These are phyloP conservation scores for Elsinoe arachidis DNA, from an alignment of 2,329 filamentous ascomycete genomes.

Conservation along the genomic window DNA sequence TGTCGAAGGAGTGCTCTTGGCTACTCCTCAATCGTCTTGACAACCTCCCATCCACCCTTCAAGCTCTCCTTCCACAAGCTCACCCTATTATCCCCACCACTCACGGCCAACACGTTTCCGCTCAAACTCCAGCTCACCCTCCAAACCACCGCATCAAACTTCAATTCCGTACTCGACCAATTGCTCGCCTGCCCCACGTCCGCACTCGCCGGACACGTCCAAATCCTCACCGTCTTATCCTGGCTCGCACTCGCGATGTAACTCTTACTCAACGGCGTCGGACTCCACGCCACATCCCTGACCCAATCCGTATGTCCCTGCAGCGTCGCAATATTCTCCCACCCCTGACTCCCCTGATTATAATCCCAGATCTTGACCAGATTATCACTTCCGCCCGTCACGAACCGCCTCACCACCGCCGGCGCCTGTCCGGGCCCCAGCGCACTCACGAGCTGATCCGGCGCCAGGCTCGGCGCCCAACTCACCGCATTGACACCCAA, in stretches of 20 bases:
- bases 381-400: constrained; percentile 92
- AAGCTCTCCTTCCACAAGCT: constrained; percentile 98
- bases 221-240: constrained; percentile 95
- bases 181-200: constrained; percentile 45
- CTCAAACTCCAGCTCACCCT: constrained; percentile 96
- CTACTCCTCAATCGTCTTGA: constrained; percentile 75
- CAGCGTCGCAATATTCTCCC: constrained; percentile 49
- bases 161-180: constrained; percentile 78
- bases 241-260: constrained; percentile 95
- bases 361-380: constrained; percentile 88
- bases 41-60: constrained; percentile 90
- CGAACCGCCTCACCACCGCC: constrained; percentile 64
- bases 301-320: constrained; percentile 92
- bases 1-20: background rate
- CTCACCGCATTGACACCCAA: constrained; percentile 92
- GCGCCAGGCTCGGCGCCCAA: constrained; percentile 80
- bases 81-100: constrained; percentile 91
- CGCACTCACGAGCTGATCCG: constrained; percentile 71
- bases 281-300: constrained; percentile 92
- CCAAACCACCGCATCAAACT: constrained; percentile 87
- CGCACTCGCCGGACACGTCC: constrained; percentile 53
- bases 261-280: constrained; percentile 86
- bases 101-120: constrained; percentile 91
- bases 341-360: constrained; percentile 41
- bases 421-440: constrained; percentile 43